These are phyloP conservation scores for Globisporangium cystogenes DNA, from an alignment of 352 stramenopile species.

Conservation along the genomic window DNA sequence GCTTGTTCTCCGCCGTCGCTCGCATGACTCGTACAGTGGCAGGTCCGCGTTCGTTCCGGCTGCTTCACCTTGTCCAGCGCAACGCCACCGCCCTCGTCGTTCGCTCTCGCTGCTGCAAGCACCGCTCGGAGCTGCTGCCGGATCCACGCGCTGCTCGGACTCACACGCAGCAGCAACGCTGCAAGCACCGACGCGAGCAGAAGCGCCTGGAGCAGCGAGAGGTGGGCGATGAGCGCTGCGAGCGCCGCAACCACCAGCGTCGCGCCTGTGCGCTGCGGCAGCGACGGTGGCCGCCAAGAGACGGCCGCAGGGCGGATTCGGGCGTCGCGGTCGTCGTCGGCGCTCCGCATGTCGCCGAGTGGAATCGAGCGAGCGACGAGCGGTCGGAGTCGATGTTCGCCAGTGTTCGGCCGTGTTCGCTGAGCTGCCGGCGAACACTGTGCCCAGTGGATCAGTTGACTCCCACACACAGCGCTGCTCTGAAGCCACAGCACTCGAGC, in stretches of 20 bases:
- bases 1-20: not conserved
- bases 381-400: no score
- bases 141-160: not conserved
- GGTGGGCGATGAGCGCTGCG: conserved; percentile 6
- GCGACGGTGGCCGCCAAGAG: no score
- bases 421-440: no score
- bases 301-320: no score
- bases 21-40: not conserved
- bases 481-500: no score
- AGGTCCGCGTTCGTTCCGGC: no score
- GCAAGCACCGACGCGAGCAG: not conserved
- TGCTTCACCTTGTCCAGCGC: not conserved
- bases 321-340: no score
- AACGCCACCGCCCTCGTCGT: not conserved
- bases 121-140: conserved; percentile 1
- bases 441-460: no score
- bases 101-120: not conserved
- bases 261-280: not conserved
- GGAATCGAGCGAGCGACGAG: no score
- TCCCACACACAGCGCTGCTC: no score
- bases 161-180: not conserved
- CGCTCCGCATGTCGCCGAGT: no score
- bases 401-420: no score
- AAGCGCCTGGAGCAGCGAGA: conserved; percentile 2
- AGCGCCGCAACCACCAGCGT: not conserved